phyloP scores from a whole-genome alignment of 2,329 filamentous ascomycete species.

The Huntiella omanensis region DNA sequence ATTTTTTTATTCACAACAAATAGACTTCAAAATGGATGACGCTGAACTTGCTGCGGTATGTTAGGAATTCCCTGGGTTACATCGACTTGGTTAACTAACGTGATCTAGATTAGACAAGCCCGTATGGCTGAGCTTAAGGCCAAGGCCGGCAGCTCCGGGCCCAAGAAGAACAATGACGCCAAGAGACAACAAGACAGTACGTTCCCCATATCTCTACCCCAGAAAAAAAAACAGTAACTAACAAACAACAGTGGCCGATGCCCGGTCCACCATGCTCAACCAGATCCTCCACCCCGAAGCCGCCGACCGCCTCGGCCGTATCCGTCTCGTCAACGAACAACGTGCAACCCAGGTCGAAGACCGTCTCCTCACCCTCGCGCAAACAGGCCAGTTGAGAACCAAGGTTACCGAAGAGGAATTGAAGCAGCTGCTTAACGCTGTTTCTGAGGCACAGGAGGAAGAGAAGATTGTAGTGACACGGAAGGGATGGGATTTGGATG shows the following conservation, averaged over 20 bases:
- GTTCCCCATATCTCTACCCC: slow-evolving; percentile 5
- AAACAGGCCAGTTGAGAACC: slow-evolving; percentile 64
- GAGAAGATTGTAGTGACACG: slow-evolving; percentile 76
- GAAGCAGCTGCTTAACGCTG: slow-evolving; percentile 72
- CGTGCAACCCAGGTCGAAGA: slow-evolving; percentile 84
- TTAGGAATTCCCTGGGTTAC: background rate
- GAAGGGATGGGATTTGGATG: slow-evolving; percentile 72
- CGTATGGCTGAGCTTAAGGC: slow-evolving; percentile 86
- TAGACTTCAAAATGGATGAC: slow-evolving; percentile 18
- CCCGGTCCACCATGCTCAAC: slow-evolving; percentile 56
- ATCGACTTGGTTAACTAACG: background rate
- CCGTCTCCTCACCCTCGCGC: slow-evolving; percentile 76
- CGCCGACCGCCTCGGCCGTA: slow-evolving; percentile 79
- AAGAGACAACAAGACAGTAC: slow-evolving; percentile 17
- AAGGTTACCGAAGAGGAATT: slow-evolving; percentile 88
- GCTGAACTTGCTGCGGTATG: background rate
- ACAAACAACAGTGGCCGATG: slow-evolving; percentile 32
- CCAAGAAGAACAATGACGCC: slow-evolving; percentile 41
- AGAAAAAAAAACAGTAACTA: background rate
- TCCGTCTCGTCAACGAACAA: slow-evolving; percentile 85
- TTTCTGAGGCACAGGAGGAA: slow-evolving; percentile 61
- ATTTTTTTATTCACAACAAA: no score
- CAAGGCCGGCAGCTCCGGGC: slow-evolving; percentile 34
- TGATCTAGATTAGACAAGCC: slow-evolving; percentile 64
- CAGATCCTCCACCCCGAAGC: slow-evolving; percentile 94